A percentile compares a stretch with the other conserved stretches of the same genome.
Evolutionary conservation across 495 filamentous ascomycete species (phyloP).

Genomic region (Penicillium silybi): DNA sequence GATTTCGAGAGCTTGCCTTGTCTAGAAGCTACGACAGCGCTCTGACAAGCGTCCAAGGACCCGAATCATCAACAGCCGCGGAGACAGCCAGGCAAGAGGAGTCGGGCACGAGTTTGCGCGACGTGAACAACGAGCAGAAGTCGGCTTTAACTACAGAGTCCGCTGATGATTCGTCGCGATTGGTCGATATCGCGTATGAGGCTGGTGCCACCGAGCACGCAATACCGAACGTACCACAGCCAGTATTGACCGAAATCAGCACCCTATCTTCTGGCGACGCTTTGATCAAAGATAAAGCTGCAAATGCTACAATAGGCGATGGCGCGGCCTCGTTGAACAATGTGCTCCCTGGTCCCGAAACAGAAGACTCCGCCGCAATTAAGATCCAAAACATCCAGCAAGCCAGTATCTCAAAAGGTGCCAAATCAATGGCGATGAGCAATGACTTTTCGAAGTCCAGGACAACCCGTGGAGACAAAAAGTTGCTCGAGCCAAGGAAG

Average conservation of each 20-base stretch:
- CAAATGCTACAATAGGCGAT: background rate
- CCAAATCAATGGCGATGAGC: background rate
- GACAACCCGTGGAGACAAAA: background rate
- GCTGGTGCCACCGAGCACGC: slow-evolving; percentile 9
- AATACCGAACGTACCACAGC: background rate
- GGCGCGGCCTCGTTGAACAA: background rate
- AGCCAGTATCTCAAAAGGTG: background rate
- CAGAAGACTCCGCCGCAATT: background rate
- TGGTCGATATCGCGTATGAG: background rate
- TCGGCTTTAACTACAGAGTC: background rate
- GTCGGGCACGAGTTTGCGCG: background rate
- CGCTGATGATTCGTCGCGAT: slow-evolving; percentile 1
- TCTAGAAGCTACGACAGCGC: background rate
- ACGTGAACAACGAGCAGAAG: background rate
- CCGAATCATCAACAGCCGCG: background rate
- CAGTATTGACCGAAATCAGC: background rate
- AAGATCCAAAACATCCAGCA: background rate
- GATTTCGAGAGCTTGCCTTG: background rate
- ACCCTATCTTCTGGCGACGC: background rate
- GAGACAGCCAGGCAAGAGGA: background rate
- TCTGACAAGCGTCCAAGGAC: background rate
- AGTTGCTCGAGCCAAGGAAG: background rate
- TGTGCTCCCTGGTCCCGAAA: background rate
- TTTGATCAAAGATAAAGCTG: background rate
- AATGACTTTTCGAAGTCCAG: background rate